Evolutionary conservation across 2,329 filamentous ascomycete species (phyloP).

Genomic region (Nothophoma quercina): DNA sequence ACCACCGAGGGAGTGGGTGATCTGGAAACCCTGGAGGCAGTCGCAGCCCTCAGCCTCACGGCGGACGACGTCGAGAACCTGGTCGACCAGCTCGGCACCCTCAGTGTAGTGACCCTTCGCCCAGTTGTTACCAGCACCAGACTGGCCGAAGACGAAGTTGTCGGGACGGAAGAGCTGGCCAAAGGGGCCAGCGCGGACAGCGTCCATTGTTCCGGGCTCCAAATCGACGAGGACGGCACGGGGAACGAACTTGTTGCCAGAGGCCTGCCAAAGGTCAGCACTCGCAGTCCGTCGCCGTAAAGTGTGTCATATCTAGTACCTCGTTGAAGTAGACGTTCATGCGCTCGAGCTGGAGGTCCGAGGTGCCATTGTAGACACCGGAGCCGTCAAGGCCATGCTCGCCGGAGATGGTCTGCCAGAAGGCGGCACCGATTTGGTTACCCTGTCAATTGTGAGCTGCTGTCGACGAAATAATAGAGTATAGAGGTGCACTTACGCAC

Average conservation of each 20-base stretch:
- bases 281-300: constrained; percentile 11
- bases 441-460: constrained; percentile 67
- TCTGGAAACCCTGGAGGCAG: constrained; percentile 99
- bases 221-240: constrained; percentile 99
- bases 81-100: constrained; percentile 97
- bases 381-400: constrained; percentile 96
- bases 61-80: constrained; percentile 97
- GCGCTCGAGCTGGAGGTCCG: constrained; percentile 98
- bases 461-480: constrained; percentile 21
- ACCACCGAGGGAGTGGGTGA: constrained; percentile 99
- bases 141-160: constrained; percentile 99
- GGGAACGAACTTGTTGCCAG: constrained; percentile 98
- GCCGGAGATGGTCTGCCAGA: constrained; percentile 77
- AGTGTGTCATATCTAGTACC: constrained; percentile 57
- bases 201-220: constrained; percentile 99
- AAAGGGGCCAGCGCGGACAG: constrained; percentile 96
- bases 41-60: constrained; percentile 99
- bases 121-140: constrained; percentile 99
- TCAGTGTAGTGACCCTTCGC: constrained; percentile 99
- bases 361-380: constrained; percentile 97
- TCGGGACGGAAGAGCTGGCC: constrained; percentile 99
- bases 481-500: constrained; percentile 74
- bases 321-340: constrained; percentile 99
- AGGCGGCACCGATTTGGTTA: constrained; percentile 99
- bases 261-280: constrained; percentile 67